phyloP scores from a whole-genome alignment of 108 stramenopile genomes.

The Stephanodiscus minutulus region DNA sequence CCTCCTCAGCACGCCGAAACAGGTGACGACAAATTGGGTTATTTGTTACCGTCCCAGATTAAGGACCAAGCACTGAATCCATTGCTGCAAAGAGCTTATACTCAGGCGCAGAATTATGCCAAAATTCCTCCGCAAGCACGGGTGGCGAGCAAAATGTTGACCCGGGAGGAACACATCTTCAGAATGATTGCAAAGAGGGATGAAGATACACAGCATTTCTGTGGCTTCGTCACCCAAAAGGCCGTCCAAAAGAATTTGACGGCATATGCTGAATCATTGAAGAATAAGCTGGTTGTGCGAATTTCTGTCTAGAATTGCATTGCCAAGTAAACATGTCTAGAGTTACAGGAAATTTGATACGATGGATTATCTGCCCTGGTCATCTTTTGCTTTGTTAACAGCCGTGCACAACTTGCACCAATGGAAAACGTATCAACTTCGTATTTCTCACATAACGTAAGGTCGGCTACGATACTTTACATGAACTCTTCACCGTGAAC shows the following conservation, averaged over 20 bases:
- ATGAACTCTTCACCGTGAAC: constrained; percentile 48
- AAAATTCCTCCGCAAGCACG: constrained; percentile 66
- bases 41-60: constrained; percentile 23
- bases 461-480: background rate
- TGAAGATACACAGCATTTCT: constrained; percentile 66
- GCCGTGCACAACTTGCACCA: background rate
- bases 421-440: background rate
- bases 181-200: constrained; percentile 55
- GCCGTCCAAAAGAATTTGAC: constrained; percentile 62
- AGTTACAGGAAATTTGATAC: background rate
- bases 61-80: constrained; percentile 27
- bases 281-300: constrained; percentile 50
- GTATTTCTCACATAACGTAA: background rate
- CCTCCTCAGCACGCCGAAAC: constrained; percentile 23
- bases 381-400: background rate
- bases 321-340: no score
- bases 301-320: no score
- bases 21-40: constrained; percentile 10
- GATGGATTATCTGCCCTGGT: background rate
- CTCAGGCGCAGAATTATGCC: constrained; percentile 45
- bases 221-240: constrained; percentile 64
- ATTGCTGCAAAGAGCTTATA: constrained; percentile 45
- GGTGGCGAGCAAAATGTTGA: constrained; percentile 65
- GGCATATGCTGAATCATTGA: constrained; percentile 58
- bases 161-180: constrained; percentile 50